These are phyloP conservation scores for Neurospora tetrasperma DNA, from an alignment of 495 filamentous ascomycete genomes.

Conservation along the genomic window DNA sequence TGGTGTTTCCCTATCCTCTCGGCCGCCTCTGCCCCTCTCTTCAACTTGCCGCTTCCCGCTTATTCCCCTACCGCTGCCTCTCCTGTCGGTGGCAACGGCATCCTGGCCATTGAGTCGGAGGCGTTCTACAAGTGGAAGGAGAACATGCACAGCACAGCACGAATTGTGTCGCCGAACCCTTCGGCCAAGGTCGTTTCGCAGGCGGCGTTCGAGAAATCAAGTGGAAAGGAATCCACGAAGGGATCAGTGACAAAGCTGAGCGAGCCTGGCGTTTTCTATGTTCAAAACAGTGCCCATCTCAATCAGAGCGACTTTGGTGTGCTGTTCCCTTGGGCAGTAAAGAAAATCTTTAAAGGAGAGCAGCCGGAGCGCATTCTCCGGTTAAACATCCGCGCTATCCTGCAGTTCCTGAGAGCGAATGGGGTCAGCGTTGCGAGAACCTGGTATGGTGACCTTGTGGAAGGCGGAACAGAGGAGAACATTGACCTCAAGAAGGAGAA, in stretches of 20 bases:
- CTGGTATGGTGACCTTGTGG: constrained; percentile 37
- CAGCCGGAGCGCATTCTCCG: constrained; percentile 51
- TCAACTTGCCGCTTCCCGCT: constrained; percentile 54
- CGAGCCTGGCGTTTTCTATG: constrained; percentile 53
- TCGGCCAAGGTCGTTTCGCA: constrained; percentile 16
- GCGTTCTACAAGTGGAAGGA: constrained; percentile 62
- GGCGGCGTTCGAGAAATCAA: background rate
- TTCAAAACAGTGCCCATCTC: constrained; percentile 52
- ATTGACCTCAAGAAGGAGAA: constrained; percentile 1
- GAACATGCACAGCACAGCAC: constrained; percentile 51
- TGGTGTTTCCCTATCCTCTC: constrained; percentile 62
- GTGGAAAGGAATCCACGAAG: background rate
- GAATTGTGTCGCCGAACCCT: constrained; percentile 43
- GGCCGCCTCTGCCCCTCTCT: constrained; percentile 43
- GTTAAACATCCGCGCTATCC: constrained; percentile 52
- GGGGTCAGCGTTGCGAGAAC: constrained; percentile 44
- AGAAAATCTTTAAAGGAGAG: constrained; percentile 45
- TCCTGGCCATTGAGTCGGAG: constrained; percentile 57
- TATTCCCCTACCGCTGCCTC: constrained; percentile 35
- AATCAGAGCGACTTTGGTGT: constrained; percentile 71
- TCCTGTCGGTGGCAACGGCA: constrained; percentile 30
- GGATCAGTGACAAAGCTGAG: constrained; percentile 10
- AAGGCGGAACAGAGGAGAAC: constrained; percentile 18
- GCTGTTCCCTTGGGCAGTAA: constrained; percentile 58
- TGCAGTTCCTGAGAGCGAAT: constrained; percentile 48